Evolutionary conservation across 805 yeast genomes (phyloP).

Genomic region (Pichia occidentalis): DNA sequence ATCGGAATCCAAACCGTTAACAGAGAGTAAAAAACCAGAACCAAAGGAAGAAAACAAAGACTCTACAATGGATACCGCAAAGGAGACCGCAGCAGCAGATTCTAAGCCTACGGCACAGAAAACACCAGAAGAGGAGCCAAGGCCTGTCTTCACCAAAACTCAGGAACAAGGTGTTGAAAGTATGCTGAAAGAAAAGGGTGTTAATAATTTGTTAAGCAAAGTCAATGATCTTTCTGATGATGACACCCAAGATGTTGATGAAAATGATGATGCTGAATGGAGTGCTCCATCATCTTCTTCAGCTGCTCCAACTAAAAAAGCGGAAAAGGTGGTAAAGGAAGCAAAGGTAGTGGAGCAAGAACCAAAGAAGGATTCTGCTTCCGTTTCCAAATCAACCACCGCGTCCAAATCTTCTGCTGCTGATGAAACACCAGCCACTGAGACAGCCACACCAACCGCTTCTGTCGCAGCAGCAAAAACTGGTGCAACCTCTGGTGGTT

Average conservation of each 20-base stretch:
- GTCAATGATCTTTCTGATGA: slow-evolving; percentile 36
- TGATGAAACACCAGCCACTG: slow-evolving; percentile 9
- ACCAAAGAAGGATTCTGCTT: background rate
- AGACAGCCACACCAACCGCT: slow-evolving; percentile 13
- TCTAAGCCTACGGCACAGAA: slow-evolving; percentile 3
- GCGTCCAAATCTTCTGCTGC: slow-evolving; percentile 3
- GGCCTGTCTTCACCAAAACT: slow-evolving; percentile 23
- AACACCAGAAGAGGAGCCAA: slow-evolving; percentile 10
- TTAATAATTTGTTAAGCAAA: slow-evolving; percentile 41
- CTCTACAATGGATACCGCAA: background rate
- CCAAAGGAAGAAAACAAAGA: background rate
- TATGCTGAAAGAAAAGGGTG: slow-evolving; percentile 41
- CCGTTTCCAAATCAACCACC: too few species aligned
- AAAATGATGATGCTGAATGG: slow-evolving; percentile 26
- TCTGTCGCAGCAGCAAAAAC: slow-evolving; percentile 18
- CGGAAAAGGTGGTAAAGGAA: slow-evolving; percentile 4
- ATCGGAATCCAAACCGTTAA: slow-evolving; percentile 32
- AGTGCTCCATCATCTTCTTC: slow-evolving; percentile 12
- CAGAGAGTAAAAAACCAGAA: slow-evolving; percentile 5
- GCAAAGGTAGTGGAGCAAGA: background rate
- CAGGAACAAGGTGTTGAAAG: slow-evolving; percentile 40
- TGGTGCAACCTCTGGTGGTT: slow-evolving; percentile 48
- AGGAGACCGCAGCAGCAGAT: background rate
- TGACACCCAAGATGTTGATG: slow-evolving; percentile 30
- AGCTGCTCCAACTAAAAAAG: background rate